Evolutionary conservation across 495 filamentous ascomycete species (phyloP).

Genomic region (Neurospora terricola): DNA sequence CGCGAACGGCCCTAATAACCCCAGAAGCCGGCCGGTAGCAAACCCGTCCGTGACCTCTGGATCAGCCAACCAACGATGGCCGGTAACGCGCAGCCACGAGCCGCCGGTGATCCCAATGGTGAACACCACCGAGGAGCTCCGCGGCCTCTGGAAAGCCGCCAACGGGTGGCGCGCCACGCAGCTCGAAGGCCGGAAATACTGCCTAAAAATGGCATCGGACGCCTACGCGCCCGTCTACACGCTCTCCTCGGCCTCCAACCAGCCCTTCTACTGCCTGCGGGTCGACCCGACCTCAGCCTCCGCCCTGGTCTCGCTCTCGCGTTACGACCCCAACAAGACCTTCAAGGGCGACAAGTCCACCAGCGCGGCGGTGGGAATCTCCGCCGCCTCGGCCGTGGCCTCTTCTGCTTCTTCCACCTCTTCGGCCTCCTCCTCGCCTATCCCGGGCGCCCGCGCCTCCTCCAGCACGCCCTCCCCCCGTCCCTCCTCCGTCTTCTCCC

Average conservation of each 20-base stretch:
- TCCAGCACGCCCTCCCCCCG: constrained; percentile 2
- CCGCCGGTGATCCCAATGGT: constrained; percentile 34
- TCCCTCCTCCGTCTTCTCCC: not conserved
- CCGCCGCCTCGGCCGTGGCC: not conserved
- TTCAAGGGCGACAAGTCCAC: constrained; percentile 24
- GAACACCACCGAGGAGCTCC: constrained; percentile 41
- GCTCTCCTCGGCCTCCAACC: constrained; percentile 34
- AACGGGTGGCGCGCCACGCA: constrained; percentile 45
- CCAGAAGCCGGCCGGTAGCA: constrained; percentile 2
- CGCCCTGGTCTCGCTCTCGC: constrained; percentile 40
- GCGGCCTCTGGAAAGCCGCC: constrained; percentile 43
- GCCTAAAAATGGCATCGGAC: constrained; percentile 38
- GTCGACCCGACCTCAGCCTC: constrained; percentile 46
- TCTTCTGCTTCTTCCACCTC: constrained; percentile 5
- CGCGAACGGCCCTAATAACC: not conserved
- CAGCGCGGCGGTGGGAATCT: not conserved
- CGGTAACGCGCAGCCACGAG: constrained; percentile 21
- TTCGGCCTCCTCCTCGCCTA: constrained; percentile 18
- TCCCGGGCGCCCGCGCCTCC: constrained; percentile 19
- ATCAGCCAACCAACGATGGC: not conserved
- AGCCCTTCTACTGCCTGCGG: constrained; percentile 44
- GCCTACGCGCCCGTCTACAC: constrained; percentile 42
- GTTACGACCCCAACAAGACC: constrained; percentile 43
- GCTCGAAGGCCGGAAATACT: constrained; percentile 40
- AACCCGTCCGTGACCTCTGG: constrained; percentile 15